Evolutionary conservation across 1,284 basidiomycete species (phyloP), one percentile per base, ranked within the genome.

Genomic region (Cystobasidium pallidum): DNA sequence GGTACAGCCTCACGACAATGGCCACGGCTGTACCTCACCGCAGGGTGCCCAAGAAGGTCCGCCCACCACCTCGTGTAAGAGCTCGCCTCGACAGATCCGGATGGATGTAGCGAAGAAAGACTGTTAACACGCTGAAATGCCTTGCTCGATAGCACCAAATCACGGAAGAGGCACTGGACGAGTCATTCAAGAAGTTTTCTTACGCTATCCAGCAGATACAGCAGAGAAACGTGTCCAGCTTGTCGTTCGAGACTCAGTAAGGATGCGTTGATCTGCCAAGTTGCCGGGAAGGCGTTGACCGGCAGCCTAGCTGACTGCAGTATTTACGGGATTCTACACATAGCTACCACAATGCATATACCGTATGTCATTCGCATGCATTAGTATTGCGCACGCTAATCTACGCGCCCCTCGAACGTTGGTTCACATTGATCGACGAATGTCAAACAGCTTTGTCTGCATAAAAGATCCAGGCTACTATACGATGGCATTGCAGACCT

Each of bases 161-260:
- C 15, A 54, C 68, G 17, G 55, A 54, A 8, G 68, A 54, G 17
- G 30, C 51, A 24, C 24, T 70, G 24, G 63, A 65, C 4, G 76
- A 77, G 24, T 76, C 74, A 58, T 94, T 92, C 91, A 79, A 84
- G 24, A 86, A 87, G 75, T 83, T 96, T 17, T 85, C 89, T 21
- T 84, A 84, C 70, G 97, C 97, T 76, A 94, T 99, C 77, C 86
- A 88, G 72, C 92, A 97, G 84, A 99, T 99, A 71, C 92, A 96
- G 81, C 91, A 92, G 77, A 92, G 96, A 82, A 92, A 96, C 81
- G 92, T 93, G 7, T 88, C 88, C 70, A 90, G 89, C 78, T 87
- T 99, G 34, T 96, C 92, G 17, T 99, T 94, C 79, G 96, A 99
- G 81, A 95, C 97, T 83, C 94, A 95, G 78, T 94, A 13, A 57